Conservation (phyloP, 2,329 filamentous ascomycete species). For the Myotisia sp. region DNA sequence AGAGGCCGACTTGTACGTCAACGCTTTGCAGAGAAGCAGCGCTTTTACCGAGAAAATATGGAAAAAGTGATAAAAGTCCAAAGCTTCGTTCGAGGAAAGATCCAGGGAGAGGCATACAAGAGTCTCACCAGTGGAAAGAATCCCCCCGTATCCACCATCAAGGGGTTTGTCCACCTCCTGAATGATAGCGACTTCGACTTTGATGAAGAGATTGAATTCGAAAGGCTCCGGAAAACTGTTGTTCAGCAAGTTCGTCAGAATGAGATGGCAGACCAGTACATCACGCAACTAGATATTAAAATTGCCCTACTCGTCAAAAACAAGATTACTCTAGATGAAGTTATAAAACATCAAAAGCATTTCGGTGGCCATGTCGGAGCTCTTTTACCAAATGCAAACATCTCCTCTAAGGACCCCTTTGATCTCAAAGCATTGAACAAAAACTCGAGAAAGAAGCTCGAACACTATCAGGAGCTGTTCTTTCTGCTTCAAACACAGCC, state of each 20-base stretch:
- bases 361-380: conserved; percentile 80
- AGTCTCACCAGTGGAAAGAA: conserved; percentile 92
- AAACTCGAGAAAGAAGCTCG: conserved; percentile 83
- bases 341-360: conserved; percentile 91
- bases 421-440: conserved; percentile 97
- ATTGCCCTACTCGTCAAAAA: conserved; percentile 97
- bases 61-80: conserved; percentile 97
- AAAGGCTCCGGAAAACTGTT: conserved; percentile 84
- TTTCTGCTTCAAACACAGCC: conserved; percentile 95
- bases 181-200: conserved; percentile 99
- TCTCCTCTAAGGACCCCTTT: conserved; percentile 79
- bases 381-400: conserved; percentile 74
- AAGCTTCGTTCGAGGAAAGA: conserved; percentile 84
- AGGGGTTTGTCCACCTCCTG: conserved; percentile 92
- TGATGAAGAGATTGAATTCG: conserved; percentile 95
- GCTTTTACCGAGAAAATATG: conserved; percentile 92
- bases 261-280: conserved; percentile 93
- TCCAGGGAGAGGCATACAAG: conserved; percentile 96
- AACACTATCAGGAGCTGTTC: conserved; percentile 94
- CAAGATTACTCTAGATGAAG: conserved; percentile 96
- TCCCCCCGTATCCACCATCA: conserved; percentile 88
- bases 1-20: conserved; percentile 60
- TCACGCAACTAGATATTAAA: conserved; percentile 96
- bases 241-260: conserved; percentile 96
- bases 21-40: conserved; percentile 69